These are phyloP conservation scores for Diospyros lotus DNA, from an alignment of 148 eudicot genomes.

Conservation along the genomic window DNA sequence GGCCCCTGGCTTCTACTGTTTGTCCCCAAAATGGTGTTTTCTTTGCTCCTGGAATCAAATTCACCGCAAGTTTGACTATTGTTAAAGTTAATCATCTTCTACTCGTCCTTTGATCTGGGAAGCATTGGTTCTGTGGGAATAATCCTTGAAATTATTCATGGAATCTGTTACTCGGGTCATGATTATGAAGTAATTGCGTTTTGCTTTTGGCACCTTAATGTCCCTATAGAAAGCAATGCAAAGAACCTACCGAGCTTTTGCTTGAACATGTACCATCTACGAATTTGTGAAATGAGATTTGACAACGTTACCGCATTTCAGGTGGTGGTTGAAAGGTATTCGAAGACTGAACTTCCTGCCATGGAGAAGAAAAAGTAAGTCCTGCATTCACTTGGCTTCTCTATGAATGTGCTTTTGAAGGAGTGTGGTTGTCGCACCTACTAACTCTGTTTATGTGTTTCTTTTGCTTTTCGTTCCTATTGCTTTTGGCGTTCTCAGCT, in stretches of 20 bases:
- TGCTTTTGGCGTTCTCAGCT: too few relatives aligned
- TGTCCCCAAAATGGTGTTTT: too few relatives aligned
- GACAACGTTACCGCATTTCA: slow-evolving; percentile 17
- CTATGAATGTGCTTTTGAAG: neutral
- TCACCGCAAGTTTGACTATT: too few relatives aligned
- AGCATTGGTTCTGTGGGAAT: too few relatives aligned
- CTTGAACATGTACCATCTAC: neutral
- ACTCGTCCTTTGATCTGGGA: too few relatives aligned
- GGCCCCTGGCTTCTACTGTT: too few relatives aligned
- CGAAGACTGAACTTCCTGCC: slow-evolving; percentile 73
- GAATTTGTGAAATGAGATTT: neutral
- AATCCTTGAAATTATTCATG: too few relatives aligned
- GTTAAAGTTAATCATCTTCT: too few relatives aligned
- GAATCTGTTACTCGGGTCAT: too few relatives aligned
- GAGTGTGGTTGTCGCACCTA: neutral
- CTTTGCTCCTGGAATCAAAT: too few relatives aligned
- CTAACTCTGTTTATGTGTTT: neutral
- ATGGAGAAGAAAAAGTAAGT: slow-evolving; percentile 92
- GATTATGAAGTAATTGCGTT: too few relatives aligned
- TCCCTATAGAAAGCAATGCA: neutral
- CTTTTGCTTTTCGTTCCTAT: too few relatives aligned
- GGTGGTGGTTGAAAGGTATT: slow-evolving; percentile 81
- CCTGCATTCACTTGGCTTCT: neutral
- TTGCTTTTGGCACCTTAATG: neutral
- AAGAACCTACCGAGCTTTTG: neutral